Evolutionary conservation across 1,139 yeast genomes (phyloP).

Genomic region (Ashbya aceris): DNA sequence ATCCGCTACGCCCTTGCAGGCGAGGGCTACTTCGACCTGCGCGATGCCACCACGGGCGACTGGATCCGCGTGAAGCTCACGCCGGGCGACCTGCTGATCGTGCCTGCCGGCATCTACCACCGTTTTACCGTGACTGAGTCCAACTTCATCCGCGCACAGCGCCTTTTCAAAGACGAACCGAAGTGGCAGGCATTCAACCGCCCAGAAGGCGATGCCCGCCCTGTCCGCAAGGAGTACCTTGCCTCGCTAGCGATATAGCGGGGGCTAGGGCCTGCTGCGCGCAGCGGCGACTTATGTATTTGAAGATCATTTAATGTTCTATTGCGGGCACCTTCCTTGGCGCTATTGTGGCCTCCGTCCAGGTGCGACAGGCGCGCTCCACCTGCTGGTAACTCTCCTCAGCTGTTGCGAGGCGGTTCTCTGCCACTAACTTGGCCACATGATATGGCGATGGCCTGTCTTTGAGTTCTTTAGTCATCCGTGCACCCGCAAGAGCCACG

Average conservation of each 20-base stretch:
- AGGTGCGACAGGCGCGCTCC: no score
- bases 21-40: slow-evolving; percentile 84
- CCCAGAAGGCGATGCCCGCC: slow-evolving; percentile 39
- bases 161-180: slow-evolving; percentile 90
- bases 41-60: slow-evolving; percentile 47
- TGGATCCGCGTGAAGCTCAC: slow-evolving; percentile 73
- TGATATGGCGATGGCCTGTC: no score
- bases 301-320: no score
- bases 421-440: no score
- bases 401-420: no score
- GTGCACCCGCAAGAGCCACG: no score
- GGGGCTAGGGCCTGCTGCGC: no score
- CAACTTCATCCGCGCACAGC: slow-evolving; percentile 63
- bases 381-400: no score
- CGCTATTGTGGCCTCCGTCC: no score
- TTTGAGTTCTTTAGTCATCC: no score
- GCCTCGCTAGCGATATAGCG: slow-evolving; percentile 11
- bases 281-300: not conserved
- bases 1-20: slow-evolving; percentile 86
- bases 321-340: no score
- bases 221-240: slow-evolving; percentile 36
- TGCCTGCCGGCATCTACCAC: slow-evolving; percentile 92
- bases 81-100: slow-evolving; percentile 58
- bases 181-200: slow-evolving; percentile 89
- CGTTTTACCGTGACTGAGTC: slow-evolving; percentile 66